Percentiles rank a stretch among this genome's conserved stretches.
Evolutionary conservation across 2,329 filamentous ascomycete genomes (phyloP).

Genomic region (Exophiala bonariae): DNA sequence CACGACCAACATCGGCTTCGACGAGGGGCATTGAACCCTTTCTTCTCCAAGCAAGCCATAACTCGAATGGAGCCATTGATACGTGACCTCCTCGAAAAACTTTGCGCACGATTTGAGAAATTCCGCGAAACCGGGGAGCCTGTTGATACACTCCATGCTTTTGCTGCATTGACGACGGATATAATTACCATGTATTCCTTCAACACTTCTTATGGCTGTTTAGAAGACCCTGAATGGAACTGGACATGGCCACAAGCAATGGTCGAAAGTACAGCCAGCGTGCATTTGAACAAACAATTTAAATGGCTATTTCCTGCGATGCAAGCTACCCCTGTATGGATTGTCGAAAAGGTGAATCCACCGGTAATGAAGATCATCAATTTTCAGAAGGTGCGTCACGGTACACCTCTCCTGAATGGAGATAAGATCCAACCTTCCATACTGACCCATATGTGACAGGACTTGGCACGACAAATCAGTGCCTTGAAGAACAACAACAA

Average conservation of each 20-base stretch:
- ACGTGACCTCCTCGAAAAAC: slow-evolving; percentile 26
- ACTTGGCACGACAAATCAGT: slow-evolving; percentile 11
- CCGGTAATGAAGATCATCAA: slow-evolving; percentile 7
- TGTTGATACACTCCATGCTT: slow-evolving; percentile 26
- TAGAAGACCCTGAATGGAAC: slow-evolving; percentile 16
- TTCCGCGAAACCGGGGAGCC: slow-evolving; percentile 10
- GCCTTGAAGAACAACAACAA: slow-evolving; percentile 4
- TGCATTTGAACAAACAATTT: slow-evolving; percentile 16
- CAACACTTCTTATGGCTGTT: slow-evolving; percentile 14
- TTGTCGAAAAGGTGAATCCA: slow-evolving; percentile 14
- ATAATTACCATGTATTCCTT: slow-evolving; percentile 25
- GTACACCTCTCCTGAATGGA: slow-evolving; percentile 10
- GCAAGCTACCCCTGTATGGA: slow-evolving; percentile 10
- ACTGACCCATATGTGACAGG: slow-evolving; percentile 8
- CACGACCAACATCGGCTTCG: slow-evolving; percentile 30
- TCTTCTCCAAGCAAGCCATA: slow-evolving; percentile 27
- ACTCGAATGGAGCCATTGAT: slow-evolving; percentile 29
- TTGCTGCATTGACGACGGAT: slow-evolving; percentile 36
- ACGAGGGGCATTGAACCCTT: slow-evolving; percentile 27
- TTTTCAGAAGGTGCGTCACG: slow-evolving; percentile 8
- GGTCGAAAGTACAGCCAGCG: slow-evolving; percentile 7
- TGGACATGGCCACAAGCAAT: slow-evolving; percentile 7
- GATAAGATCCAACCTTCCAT: slow-evolving; percentile 3
- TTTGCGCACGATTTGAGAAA: slow-evolving; percentile 21
- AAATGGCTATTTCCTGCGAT: slow-evolving; percentile 14